Evolutionary conservation across 805 yeast species (phyloP).

Genomic region (Pichia cephalocereana): DNA sequence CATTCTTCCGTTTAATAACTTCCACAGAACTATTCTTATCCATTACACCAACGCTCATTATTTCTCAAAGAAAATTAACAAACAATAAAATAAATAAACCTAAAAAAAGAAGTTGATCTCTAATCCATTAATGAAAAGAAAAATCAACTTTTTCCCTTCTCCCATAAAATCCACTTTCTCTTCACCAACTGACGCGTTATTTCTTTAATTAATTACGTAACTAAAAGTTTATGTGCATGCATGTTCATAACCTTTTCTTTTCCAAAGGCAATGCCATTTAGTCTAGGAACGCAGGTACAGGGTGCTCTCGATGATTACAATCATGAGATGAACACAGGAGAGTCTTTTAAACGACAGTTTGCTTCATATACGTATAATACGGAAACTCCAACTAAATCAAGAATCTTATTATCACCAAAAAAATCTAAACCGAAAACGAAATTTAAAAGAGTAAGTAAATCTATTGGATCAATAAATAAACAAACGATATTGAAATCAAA

Average conservation of each 20-base stretch:
- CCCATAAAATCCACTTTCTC: too few relatives aligned
- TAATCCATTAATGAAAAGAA: too few relatives aligned
- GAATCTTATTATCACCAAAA: not conserved
- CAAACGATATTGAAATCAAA: not conserved
- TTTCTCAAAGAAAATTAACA: not conserved
- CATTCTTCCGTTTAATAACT: not conserved
- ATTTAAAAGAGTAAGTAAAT: not conserved
- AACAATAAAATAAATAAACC: not conserved
- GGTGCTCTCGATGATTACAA: slow-evolving; percentile 8
- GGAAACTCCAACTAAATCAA: not conserved
- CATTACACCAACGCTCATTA: not conserved
- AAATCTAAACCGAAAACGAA: not conserved
- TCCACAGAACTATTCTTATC: not conserved
- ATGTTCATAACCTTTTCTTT: too few relatives aligned
- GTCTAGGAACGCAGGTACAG: slow-evolving; percentile 12
- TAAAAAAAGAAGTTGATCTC: not conserved
- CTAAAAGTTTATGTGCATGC: too few relatives aligned
- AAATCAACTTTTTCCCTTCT: too few relatives aligned
- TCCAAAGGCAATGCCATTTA: not conserved
- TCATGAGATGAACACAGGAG: not conserved
- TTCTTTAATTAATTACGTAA: too few relatives aligned
- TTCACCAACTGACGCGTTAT: too few relatives aligned
- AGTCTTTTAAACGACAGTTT: slow-evolving; percentile 1
- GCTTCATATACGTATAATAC: not conserved
- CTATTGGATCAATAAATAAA: not conserved